These are phyloP conservation scores for Paramecium caudatum DNA, from an alignment of 73 alveolate species.

Conservation along the genomic window DNA sequence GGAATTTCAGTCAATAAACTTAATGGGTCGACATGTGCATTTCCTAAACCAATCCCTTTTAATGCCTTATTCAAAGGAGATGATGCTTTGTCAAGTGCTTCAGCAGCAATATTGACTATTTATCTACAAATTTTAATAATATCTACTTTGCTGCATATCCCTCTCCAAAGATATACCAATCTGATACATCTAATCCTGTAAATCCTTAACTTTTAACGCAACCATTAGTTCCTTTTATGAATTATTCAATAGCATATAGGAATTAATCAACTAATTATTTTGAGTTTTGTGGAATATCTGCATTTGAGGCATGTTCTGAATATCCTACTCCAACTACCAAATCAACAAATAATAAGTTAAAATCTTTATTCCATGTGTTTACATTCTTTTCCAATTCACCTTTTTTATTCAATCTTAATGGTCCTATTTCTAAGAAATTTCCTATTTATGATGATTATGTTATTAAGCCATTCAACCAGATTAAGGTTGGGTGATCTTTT, in stretches of 20 bases:
- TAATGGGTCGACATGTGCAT: constrained; percentile 66
- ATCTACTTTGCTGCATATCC: constrained; percentile 72
- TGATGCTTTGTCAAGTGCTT: not conserved
- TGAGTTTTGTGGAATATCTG: constrained; percentile 67
- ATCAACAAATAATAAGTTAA: constrained; percentile 66
- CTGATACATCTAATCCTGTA: not conserved
- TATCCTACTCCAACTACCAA: constrained; percentile 69
- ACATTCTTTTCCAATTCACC: not conserved
- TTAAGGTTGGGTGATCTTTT: constrained; percentile 59
- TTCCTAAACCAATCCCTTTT: constrained; percentile 68
- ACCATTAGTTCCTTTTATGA: constrained; percentile 7
- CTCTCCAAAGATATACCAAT: constrained; percentile 75
- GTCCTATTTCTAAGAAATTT: constrained; percentile 72
- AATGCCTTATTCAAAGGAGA: not conserved
- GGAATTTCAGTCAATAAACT: constrained; percentile 25
- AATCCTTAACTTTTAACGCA: constrained; percentile 20
- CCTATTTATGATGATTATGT: constrained; percentile 69
- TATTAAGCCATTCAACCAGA: constrained; percentile 69
- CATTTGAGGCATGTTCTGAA: not conserved
- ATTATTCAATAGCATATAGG: constrained; percentile 41
- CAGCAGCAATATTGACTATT: not conserved
- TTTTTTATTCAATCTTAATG: constrained; percentile 27
- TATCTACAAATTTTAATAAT: constrained; percentile 6
- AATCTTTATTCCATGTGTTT: constrained; percentile 71
- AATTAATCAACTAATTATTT: constrained; percentile 48